These are phyloP conservation scores for Colletotrichum orbiculare DNA, from an alignment of 2,329 filamentous ascomycete species.

Conservation along the genomic window DNA sequence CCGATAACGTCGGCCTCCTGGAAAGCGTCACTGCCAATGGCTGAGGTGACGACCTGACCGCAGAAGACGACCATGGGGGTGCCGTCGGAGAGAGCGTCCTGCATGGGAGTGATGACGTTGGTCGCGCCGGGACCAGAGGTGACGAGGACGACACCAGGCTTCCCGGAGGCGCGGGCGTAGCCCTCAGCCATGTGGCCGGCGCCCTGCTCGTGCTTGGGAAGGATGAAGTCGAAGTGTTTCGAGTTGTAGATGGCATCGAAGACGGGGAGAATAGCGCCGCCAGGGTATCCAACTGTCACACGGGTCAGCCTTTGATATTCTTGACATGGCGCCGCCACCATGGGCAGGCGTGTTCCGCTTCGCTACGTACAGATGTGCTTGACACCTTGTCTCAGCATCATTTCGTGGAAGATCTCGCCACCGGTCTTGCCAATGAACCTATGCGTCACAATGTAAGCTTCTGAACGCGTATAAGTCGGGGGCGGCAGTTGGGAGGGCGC, in stretches of 20 bases:
- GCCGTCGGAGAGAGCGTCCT: constrained; percentile 94
- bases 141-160: constrained; percentile 94
- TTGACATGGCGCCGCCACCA: not conserved
- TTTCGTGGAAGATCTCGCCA: constrained; percentile 98
- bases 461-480: constrained; percentile 22
- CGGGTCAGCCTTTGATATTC: constrained; percentile 24
- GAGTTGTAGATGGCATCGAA: constrained; percentile 99
- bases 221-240: constrained; percentile 93
- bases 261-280: constrained; percentile 95
- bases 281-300: constrained; percentile 81
- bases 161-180: constrained; percentile 92
- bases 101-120: constrained; percentile 96
- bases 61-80: constrained; percentile 96
- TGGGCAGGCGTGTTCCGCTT: not conserved
- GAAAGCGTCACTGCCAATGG: constrained; percentile 96
- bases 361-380: constrained; percentile 88
- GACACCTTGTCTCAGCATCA: constrained; percentile 94
- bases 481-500: constrained; percentile 17
- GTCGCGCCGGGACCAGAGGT: constrained; percentile 97
- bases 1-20: constrained; percentile 96
- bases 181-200: constrained; percentile 99
- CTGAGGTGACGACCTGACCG: constrained; percentile 89
- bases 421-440: constrained; percentile 95
- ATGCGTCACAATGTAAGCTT: constrained; percentile 29
- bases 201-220: constrained; percentile 96